Percentiles rank a stretch among this genome's conserved stretches.
phyloP scores from a whole-genome alignment of 2,329 filamentous ascomycete genomes.

The Trichoderma brevicompactum region DNA sequence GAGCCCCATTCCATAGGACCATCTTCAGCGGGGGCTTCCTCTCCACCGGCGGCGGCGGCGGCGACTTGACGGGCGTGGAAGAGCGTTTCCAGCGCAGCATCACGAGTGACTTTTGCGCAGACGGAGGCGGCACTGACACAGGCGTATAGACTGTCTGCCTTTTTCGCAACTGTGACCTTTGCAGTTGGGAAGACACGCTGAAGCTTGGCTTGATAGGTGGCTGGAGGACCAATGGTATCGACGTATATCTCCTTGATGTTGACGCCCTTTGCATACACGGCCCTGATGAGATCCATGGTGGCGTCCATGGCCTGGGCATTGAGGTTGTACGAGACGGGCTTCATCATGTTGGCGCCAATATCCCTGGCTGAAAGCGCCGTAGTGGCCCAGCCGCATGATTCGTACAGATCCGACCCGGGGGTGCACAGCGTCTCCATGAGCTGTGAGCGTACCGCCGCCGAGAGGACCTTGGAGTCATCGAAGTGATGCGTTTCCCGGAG shows the following conservation, averaged over 20 bases:
- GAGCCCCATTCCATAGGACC: conserved; percentile 75
- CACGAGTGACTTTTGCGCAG: conserved; percentile 93
- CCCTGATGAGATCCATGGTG: conserved; percentile 79
- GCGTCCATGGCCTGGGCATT: conserved; percentile 96
- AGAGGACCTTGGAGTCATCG: conserved; percentile 93
- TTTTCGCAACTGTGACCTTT: conserved; percentile 79
- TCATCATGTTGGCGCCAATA: conserved; percentile 79
- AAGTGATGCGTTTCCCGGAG: conserved; percentile 82
- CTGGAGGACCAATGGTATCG: conserved; percentile 87
- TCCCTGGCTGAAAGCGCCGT: conserved; percentile 80
- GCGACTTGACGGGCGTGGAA: conserved; percentile 54
- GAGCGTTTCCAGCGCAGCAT: conserved; percentile 82
- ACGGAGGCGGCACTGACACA: conserved; percentile 93
- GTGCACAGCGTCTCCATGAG: conserved; percentile 75
- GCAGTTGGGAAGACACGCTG: conserved; percentile 81
- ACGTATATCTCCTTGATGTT: conserved; percentile 91
- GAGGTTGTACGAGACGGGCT: conserved; percentile 76
- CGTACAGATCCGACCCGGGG: conserved; percentile 52
- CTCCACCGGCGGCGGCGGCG: conserved; percentile 39
- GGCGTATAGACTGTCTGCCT: conserved; percentile 90
- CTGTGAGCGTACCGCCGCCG: conserved; percentile 72
- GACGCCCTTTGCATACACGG: conserved; percentile 75
- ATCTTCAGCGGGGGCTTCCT: conserved; percentile 41
- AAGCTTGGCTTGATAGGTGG: conserved; percentile 80
- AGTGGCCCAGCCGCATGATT: conserved; percentile 79